Conservation (phyloP, 768 basidiomycete genomes). For the Termitomyces sp. region DNA sequence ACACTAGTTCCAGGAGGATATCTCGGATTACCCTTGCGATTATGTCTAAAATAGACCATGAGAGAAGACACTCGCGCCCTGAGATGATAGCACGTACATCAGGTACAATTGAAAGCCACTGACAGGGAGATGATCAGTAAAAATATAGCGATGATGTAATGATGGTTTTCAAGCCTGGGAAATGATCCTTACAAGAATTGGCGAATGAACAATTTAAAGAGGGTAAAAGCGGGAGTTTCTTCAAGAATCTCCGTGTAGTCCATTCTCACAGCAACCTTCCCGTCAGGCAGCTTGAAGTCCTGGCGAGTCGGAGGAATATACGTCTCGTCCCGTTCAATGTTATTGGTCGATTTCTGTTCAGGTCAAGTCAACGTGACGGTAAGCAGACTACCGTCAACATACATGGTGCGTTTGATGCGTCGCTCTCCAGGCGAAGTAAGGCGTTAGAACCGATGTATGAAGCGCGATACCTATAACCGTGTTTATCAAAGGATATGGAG, state of each 20-base stretch:
- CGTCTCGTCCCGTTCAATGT: conserved; percentile 71
- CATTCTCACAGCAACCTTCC: conserved; percentile 31
- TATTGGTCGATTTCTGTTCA: conserved; percentile 37
- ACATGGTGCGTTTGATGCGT: conserved; percentile 65
- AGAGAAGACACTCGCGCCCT: conserved; percentile 1
- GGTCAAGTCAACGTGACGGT: background rate
- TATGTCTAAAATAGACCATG: conserved; percentile 24
- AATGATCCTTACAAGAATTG: conserved; percentile 39
- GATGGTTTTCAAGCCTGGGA: background rate
- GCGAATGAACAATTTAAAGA: conserved; percentile 42
- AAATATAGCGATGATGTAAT: background rate
- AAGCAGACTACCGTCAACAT: conserved; percentile 14
- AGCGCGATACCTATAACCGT: conserved; percentile 32
- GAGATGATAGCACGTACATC: conserved; percentile 21
- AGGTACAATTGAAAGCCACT: conserved; percentile 43
- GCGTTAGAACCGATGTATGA: conserved; percentile 45
- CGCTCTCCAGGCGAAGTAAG: conserved; percentile 63
- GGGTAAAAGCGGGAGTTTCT: conserved; percentile 44
- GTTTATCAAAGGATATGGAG: conserved; percentile 32
- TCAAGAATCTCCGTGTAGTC: conserved; percentile 43
- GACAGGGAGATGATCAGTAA: conserved; percentile 4
- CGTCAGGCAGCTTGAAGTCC: conserved; percentile 39
- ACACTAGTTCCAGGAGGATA: conserved; percentile 41
- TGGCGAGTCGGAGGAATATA: conserved; percentile 47
- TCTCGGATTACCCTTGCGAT: conserved; percentile 40